Base-by-base conservation (phyloP, 306 rosid species). In the Gastrolobium bilobum region DNA sequence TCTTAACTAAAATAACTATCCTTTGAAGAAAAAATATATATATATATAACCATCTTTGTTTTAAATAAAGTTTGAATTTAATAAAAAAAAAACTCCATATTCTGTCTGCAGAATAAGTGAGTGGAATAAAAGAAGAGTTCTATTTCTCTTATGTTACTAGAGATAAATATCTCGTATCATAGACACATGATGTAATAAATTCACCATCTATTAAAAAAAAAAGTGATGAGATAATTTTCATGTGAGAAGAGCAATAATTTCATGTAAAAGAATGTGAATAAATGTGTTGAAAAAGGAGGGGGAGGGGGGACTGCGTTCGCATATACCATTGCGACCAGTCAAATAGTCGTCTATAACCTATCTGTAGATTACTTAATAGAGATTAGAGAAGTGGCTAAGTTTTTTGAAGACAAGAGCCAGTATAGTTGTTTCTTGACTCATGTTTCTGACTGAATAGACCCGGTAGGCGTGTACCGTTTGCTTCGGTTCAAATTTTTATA, bases 241-340 rank as follows among this genome's bases (percentile, higher is more conserved):
- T n/a, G n/a, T n/a, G n/a, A n/a, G n/a, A n/a, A n/a, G n/a, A n/a
- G n/a, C n/a, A n/a, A n/a, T n/a, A n/a, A n/a, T n/a, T n/a, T n/a
- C n/a, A n/a, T n/a, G n/a, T 6, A 26, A 26, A 39, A 71, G 52
- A 39, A 71, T 9, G 6, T 10, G 33, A 73, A 50, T n/a, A 34
- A 50, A 47, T 68, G 33, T 5, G 4, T 48, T 1, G 14, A n/a
- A 20, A 71, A 39, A 1, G 4, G 20, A 15, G 4, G 20, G 35
- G 43, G 26, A 20, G 38, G 11, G 42, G 26, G 31, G 78, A 68
- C 78, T 73, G 78, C 78, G 56, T 39, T 56, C 13, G 40, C 51
- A 6, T 4, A 30, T 42, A 0, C 40, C 2, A 44, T 4, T 3
- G 58, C 3, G 57, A 57, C 46, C 14, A 42, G 78, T 73, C 78